Evolutionary conservation across 2,329 filamentous ascomycete genomes (phyloP).

Genomic region (Nannizziopsis arthrosporioides): DNA sequence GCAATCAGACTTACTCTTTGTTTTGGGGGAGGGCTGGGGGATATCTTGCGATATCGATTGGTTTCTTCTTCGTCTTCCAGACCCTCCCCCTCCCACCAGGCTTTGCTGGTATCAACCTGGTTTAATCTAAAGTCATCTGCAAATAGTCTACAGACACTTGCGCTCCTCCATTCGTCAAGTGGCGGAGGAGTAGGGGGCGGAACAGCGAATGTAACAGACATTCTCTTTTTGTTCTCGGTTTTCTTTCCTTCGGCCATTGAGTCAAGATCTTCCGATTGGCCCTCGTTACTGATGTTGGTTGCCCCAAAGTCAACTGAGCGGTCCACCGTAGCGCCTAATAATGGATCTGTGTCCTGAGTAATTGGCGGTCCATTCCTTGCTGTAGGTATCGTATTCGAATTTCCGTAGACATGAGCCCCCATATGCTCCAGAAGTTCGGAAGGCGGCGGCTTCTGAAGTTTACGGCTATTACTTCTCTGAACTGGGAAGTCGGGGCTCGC

Average conservation of each 20-base stretch:
- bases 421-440: background rate
- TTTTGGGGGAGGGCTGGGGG: constrained; percentile 23
- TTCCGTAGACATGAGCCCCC: background rate
- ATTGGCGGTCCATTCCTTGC: too few species aligned
- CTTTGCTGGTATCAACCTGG: constrained; percentile 37
- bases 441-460: constrained; percentile 14
- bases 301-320: constrained; percentile 3
- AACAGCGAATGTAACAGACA: constrained; percentile 37
- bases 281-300: constrained; percentile 4
- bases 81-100: constrained; percentile 66
- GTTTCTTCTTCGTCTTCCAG: constrained; percentile 35
- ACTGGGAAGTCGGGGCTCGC: background rate
- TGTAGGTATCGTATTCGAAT: background rate
- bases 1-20: constrained; percentile 21
- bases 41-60: constrained; percentile 27
- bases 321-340: background rate
- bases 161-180: constrained; percentile 56
- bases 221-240: constrained; percentile 26
- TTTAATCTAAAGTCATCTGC: constrained; percentile 51
- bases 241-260: constrained; percentile 16
- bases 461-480: constrained; percentile 14
- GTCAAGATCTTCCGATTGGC: constrained; percentile 13
- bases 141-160: constrained; percentile 49
- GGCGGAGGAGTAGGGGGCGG: constrained; percentile 37
- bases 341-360: too few species aligned